Conservation (phyloP, 2,329 filamentous ascomycete species). For the Colletotrichum sp. region DNA sequence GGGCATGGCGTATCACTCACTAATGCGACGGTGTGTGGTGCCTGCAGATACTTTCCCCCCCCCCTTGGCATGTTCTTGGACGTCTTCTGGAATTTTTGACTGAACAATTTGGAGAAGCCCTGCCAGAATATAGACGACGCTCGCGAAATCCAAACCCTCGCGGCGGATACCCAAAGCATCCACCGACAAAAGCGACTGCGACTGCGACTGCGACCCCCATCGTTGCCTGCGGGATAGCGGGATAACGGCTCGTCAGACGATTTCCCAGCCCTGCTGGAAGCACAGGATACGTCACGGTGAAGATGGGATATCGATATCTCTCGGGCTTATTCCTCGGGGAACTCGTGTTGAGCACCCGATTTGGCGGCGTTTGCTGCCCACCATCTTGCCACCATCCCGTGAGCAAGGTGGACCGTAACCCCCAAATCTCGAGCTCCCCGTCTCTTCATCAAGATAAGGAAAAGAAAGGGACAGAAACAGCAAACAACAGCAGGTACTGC, state of each 20-base stretch:
- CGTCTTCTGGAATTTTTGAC: conserved; percentile 4
- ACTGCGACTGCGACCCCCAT: neutral
- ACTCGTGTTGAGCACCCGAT: conserved; percentile 15
- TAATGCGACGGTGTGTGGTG: conserved; percentile 7
- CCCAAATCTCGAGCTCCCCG: conserved; percentile 13
- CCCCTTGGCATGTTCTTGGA: conserved; percentile 12
- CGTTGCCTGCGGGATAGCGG: neutral
- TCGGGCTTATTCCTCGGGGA: neutral
- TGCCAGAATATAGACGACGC: conserved; percentile 9
- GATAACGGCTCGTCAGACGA: neutral
- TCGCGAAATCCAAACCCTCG: neutral
- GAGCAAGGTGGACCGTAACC: neutral
- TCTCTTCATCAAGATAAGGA: neutral
- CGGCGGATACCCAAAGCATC: neutral
- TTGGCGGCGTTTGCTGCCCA: conserved; percentile 4
- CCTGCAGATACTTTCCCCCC: neutral
- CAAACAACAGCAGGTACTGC: neutral
- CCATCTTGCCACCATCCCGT: conserved; percentile 2
- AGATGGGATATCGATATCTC: neutral
- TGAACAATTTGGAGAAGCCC: neutral
- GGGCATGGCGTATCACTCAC: neutral
- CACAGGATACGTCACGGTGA: neutral
- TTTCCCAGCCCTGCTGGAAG: neutral
- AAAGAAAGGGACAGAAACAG: neutral
- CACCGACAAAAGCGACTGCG: neutral